A percentile compares a stretch with the other conserved stretches of the same genome.
These are phyloP conservation scores for Phialophora chinensis DNA, from an alignment of 2,329 filamentous ascomycete genomes.

Conservation along the genomic window DNA sequence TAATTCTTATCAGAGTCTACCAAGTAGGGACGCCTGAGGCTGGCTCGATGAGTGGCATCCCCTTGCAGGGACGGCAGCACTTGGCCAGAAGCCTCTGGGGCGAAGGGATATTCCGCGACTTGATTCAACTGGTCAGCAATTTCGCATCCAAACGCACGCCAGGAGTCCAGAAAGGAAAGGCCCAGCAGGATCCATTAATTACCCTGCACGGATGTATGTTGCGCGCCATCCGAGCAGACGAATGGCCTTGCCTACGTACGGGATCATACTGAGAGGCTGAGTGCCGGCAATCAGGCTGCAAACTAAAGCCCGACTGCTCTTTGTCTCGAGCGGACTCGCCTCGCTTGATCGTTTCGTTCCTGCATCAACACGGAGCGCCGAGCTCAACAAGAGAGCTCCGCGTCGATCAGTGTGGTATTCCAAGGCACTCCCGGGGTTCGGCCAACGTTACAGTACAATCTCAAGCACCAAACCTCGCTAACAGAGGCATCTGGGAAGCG, in stretches of 20 bases:
- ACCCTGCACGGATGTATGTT: conserved; percentile 1
- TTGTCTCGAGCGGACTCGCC: not conserved
- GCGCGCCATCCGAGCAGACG: not conserved
- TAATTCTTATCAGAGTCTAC: not conserved
- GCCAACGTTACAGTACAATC: not conserved
- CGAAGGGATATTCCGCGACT: not conserved
- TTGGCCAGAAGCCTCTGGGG: not conserved
- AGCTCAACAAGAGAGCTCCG: not conserved
- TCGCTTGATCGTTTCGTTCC: not conserved
- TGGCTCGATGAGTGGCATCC: not conserved
- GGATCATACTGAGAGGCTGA: not conserved
- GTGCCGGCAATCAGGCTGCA: not conserved
- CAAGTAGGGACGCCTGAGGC: not conserved
- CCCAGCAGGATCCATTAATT: not conserved
- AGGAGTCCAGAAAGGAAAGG: not conserved
- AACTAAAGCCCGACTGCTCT: not conserved
- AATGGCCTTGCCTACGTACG: not conserved
- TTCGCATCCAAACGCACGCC: not conserved
- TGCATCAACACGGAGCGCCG: conserved; percentile 1
- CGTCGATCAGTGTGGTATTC: not conserved
- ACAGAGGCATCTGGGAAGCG: not conserved
- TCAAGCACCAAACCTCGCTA: not conserved
- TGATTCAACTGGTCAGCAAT: conserved; percentile 8
- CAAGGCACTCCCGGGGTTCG: not conserved
- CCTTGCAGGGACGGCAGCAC: not conserved